These are phyloP conservation scores for Nemania sp. DNA, from an alignment of 2,329 filamentous ascomycete species.

Conservation along the genomic window DNA sequence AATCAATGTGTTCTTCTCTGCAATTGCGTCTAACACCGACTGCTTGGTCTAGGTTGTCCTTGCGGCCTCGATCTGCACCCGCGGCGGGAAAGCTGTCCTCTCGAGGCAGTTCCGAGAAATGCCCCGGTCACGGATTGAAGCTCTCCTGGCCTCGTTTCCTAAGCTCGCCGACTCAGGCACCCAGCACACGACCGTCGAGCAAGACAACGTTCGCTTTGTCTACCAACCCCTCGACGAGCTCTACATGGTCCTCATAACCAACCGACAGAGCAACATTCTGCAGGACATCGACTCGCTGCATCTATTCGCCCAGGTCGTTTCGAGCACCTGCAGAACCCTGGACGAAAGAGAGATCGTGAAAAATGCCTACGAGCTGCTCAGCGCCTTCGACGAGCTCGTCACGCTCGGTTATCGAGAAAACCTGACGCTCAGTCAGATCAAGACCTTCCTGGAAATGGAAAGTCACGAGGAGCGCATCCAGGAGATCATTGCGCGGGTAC, in stretches of 20 bases:
- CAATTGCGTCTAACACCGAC: constrained; percentile 18
- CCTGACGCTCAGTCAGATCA: constrained; percentile 93
- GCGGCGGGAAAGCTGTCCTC: constrained; percentile 96
- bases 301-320: constrained; percentile 95
- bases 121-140: constrained; percentile 94
- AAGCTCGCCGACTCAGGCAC: constrained; percentile 96
- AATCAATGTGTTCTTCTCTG: constrained; percentile 8
- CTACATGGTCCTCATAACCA: constrained; percentile 99
- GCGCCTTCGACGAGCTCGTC: constrained; percentile 95
- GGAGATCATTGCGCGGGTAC: constrained; percentile 90
- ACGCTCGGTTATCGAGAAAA: constrained; percentile 96
- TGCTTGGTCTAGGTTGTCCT: constrained; percentile 81
- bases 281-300: constrained; percentile 99
- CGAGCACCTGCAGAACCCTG: constrained; percentile 91
- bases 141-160: constrained; percentile 92
- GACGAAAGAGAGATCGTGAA: constrained; percentile 94
- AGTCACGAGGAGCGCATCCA: constrained; percentile 98
- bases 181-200: constrained; percentile 97
- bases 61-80: constrained; percentile 97
- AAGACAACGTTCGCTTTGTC: constrained; percentile 99
- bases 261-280: constrained; percentile 98
- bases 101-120: constrained; percentile 98
- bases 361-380: constrained; percentile 94
- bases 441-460: constrained; percentile 99
- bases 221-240: constrained; percentile 99